These are phyloP conservation scores for Podosphaera aphanis DNA, from an alignment of 2,329 filamentous ascomycete genomes.

Conservation along the genomic window DNA sequence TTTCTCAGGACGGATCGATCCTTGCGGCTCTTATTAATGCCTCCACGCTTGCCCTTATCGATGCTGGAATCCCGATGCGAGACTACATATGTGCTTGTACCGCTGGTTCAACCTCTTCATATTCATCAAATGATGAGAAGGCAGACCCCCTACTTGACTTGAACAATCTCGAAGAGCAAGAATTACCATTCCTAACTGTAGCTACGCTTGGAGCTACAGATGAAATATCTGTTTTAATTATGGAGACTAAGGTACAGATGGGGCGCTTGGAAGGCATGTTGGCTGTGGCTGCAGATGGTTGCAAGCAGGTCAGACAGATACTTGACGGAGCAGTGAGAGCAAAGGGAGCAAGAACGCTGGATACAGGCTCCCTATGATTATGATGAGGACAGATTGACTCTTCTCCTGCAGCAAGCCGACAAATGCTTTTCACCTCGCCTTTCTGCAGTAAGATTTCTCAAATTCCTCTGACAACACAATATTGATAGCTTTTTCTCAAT, in stretches of 20 bases:
- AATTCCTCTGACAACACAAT: too few relatives aligned
- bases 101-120: conserved; percentile 51
- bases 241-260: conserved; percentile 75
- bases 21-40: conserved; percentile 82
- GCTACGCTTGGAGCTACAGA: conserved; percentile 55
- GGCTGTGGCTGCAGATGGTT: conserved; percentile 76
- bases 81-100: conserved; percentile 81
- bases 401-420: too few relatives aligned
- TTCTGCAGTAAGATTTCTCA: too few relatives aligned
- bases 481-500: too few relatives aligned
- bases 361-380: conserved; percentile 12
- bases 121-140: conserved; percentile 37
- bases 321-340: conserved; percentile 59
- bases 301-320: conserved; percentile 60
- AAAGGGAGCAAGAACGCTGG: conserved; percentile 40
- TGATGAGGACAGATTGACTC: background rate
- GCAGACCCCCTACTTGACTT: conserved; percentile 63
- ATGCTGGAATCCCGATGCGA: conserved; percentile 86
- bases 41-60: conserved; percentile 70
- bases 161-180: conserved; percentile 60
- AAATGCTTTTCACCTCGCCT: too few relatives aligned
- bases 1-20: conserved; percentile 74
- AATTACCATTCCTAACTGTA: conserved; percentile 72
- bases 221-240: conserved; percentile 54
- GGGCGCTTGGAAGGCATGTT: conserved; percentile 74